phyloP scores from a whole-genome alignment of 345 rosid genomes.

The Gossypium turneri region DNA sequence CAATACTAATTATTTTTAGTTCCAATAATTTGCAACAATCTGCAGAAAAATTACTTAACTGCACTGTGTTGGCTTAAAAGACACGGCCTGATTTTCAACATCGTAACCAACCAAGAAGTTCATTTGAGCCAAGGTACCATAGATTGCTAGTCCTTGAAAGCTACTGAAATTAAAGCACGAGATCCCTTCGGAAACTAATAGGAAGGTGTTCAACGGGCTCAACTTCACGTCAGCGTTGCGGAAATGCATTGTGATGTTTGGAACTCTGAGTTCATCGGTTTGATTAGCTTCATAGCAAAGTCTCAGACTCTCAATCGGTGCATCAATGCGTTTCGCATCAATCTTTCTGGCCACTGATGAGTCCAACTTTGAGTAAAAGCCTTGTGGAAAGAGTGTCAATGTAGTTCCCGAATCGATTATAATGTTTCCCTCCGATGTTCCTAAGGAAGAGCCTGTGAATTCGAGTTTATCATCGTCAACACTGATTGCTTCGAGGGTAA shows the following conservation, averaged over 20 bases:
- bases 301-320: slow-evolving; percentile 21
- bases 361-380: slow-evolving; percentile 23
- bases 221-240: slow-evolving; percentile 35
- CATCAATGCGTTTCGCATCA: slow-evolving; percentile 18
- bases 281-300: slow-evolving; percentile 32
- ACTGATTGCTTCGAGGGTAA: slow-evolving; percentile 41
- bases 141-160: slow-evolving; percentile 20
- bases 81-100: slow-evolving; percentile 21
- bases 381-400: slow-evolving; percentile 33
- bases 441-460: slow-evolving; percentile 21
- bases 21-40: too few species aligned
- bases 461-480: slow-evolving; percentile 33
- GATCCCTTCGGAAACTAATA: background rate
- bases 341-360: slow-evolving; percentile 21
- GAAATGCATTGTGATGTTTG: slow-evolving; percentile 39
- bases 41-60: background rate
- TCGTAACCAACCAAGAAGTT: slow-evolving; percentile 57
- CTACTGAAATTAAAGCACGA: background rate
- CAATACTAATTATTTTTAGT: too few species aligned
- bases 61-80: slow-evolving; percentile 48
- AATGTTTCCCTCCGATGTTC: slow-evolving; percentile 37
- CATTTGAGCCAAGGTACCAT: slow-evolving; percentile 42
- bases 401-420: slow-evolving; percentile 65
- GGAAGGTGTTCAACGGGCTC: slow-evolving; percentile 31
- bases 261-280: slow-evolving; percentile 19